These are phyloP conservation scores for Pulveroboletus sp. DNA, from an alignment of 768 basidiomycete genomes.

Conservation along the genomic window DNA sequence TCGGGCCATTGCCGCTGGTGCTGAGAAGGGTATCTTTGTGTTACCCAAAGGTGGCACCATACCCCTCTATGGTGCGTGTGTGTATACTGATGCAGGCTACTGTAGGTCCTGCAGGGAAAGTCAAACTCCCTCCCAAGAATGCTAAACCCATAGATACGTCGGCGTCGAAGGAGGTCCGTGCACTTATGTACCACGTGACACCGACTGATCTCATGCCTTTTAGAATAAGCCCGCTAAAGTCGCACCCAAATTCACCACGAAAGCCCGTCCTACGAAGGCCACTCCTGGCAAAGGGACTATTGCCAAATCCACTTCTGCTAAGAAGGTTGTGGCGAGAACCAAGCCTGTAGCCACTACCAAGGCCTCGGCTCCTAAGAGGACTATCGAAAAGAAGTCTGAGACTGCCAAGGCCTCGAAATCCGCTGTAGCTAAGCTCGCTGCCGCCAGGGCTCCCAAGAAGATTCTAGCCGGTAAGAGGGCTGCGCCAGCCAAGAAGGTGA, in stretches of 20 bases:
- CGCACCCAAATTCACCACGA: constrained; percentile 23
- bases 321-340: constrained; percentile 34
- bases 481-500: constrained; percentile 37
- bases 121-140: constrained; percentile 67
- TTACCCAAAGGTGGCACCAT: constrained; percentile 74
- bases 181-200: constrained; percentile 19
- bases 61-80: background rate
- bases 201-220: constrained; percentile 8
- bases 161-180: constrained; percentile 57
- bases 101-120: constrained; percentile 46
- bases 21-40: constrained; percentile 76
- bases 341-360: constrained; percentile 27
- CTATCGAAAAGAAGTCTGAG: constrained; percentile 31
- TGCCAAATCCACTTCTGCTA: constrained; percentile 20
- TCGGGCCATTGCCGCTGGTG: constrained; percentile 75
- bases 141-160: constrained; percentile 41
- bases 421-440: constrained; percentile 12
- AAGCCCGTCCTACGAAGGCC: constrained; percentile 26
- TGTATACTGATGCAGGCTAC: constrained; percentile 2
- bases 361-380: constrained; percentile 40
- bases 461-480: constrained; percentile 30
- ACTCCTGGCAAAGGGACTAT: constrained; percentile 22
- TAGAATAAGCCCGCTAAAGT: constrained; percentile 33
- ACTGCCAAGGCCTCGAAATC: constrained; percentile 32
- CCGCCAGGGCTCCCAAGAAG: constrained; percentile 30